Conservation (phyloP, 1,284 basidiomycete species). For the Heterobasidion irregulare region DNA sequence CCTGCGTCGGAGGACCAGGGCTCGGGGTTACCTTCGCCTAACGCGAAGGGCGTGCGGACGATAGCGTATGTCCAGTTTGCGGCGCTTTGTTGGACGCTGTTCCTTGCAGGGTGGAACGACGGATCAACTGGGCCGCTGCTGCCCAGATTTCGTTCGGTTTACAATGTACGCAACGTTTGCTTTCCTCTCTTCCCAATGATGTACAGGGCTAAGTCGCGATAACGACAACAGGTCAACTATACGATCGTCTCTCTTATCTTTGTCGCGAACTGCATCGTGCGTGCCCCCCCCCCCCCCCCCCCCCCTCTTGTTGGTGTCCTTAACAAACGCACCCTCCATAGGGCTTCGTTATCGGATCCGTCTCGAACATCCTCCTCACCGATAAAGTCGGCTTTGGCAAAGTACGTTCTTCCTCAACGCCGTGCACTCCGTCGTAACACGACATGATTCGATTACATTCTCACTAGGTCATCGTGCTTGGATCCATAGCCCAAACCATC, state of each 20-base stretch:
- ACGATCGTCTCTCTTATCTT: conserved; percentile 47
- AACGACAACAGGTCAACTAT: conserved; percentile 27
- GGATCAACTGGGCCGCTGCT: conserved; percentile 51
- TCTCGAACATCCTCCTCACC: conserved; percentile 40
- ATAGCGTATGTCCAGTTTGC: conserved; percentile 23
- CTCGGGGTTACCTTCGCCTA: no score
- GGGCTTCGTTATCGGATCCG: conserved; percentile 40
- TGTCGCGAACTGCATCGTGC: conserved; percentile 43
- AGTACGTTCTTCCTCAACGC: conserved; percentile 19
- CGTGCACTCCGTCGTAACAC: background rate
- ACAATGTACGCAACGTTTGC: conserved; percentile 26
- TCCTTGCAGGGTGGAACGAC: conserved; percentile 54
- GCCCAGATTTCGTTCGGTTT: conserved; percentile 43
- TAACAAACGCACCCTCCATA: conserved; percentile 12
- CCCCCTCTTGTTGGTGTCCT: background rate
- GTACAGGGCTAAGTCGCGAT: background rate
- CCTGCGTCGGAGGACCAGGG: no score
- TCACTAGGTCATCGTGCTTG: conserved; percentile 17
- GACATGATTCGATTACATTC: background rate
- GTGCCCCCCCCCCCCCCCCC: conserved; percentile 4
- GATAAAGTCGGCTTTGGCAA: conserved; percentile 49
- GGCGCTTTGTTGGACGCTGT: conserved; percentile 29
- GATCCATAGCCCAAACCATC: conserved; percentile 26
- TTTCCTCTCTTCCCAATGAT: conserved; percentile 6
- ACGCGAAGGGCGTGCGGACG: background rate